A percentile compares a stretch with the other conserved stretches of the same genome.
Evolutionary conservation across 1,284 basidiomycete genomes (phyloP).

Genomic region (Ceratorhiza oryzae-sativae): DNA sequence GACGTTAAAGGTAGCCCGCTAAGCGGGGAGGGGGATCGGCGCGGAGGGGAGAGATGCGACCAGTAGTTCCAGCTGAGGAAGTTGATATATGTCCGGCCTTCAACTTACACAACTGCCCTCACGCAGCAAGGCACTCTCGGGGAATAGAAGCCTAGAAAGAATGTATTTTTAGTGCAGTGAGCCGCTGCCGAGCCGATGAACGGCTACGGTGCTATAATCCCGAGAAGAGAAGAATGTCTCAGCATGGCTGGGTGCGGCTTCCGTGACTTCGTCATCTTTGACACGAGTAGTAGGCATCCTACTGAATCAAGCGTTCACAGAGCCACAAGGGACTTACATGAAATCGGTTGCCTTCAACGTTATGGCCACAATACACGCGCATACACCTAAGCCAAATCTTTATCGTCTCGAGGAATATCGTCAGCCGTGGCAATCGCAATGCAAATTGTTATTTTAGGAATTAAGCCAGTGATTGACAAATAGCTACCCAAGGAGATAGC

Average conservation of each 20-base stretch:
- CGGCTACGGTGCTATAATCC: background rate
- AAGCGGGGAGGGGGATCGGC: background rate
- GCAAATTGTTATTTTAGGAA: background rate
- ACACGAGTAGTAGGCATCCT: background rate
- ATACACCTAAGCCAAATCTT: too few relatives aligned
- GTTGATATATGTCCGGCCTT: conserved; percentile 5
- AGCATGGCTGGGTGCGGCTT: conserved; percentile 10
- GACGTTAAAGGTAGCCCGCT: background rate
- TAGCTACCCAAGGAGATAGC: background rate
- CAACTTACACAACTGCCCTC: conserved; percentile 5
- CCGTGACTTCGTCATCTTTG: background rate
- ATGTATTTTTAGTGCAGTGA: conserved; percentile 30
- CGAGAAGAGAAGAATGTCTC: conserved; percentile 24
- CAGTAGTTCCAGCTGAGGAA: background rate
- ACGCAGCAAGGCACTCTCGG: background rate
- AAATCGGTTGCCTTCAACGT: too few relatives aligned
- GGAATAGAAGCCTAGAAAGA: conserved; percentile 8
- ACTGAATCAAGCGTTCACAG: too few relatives aligned
- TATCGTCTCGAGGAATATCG: background rate
- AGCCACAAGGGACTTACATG: too few relatives aligned
- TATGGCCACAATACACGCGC: too few relatives aligned
- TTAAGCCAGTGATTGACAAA: background rate
- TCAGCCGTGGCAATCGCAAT: background rate
- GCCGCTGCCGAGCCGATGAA: conserved; percentile 22
- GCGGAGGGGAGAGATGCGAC: conserved; percentile 38